Evolutionary conservation across 176 grass and related monocot genomes (phyloP).

Genomic region (Guadua angustifolia): DNA sequence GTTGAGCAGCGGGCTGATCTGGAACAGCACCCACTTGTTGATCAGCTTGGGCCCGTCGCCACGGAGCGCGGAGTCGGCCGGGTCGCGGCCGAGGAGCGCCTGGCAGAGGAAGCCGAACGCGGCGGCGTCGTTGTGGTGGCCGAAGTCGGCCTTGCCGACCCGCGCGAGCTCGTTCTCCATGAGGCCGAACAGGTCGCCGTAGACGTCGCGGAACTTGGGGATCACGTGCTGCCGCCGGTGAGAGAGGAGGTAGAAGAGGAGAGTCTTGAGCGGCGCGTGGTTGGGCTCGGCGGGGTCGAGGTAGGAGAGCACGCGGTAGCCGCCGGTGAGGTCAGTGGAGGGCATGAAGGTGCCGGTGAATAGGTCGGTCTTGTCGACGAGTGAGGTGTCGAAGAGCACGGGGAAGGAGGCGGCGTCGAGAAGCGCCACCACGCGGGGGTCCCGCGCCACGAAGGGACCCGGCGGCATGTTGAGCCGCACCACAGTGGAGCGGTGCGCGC

Average conservation of each 20-base stretch:
- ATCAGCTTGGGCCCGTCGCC: conserved; percentile 72
- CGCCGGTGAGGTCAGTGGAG: conserved; percentile 89
- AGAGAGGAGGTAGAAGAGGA: conserved; percentile 85
- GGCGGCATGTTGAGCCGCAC: conserved; percentile 96
- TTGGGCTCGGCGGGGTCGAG: conserved; percentile 77
- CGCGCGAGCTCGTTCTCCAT: conserved; percentile 72
- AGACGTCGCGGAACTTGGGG: conserved; percentile 74
- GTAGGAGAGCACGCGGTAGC: conserved; percentile 83
- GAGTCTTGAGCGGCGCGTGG: conserved; percentile 79
- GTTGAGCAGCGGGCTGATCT: conserved; percentile 74
- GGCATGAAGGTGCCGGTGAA: conserved; percentile 99
- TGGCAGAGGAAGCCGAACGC: conserved; percentile 77
- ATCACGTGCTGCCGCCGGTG: conserved; percentile 69
- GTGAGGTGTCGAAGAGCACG: conserved; percentile 81
- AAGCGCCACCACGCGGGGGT: conserved; percentile 88
- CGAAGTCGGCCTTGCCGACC: conserved; percentile 78
- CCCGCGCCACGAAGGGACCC: conserved; percentile 72
- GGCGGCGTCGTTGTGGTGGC: conserved; percentile 69
- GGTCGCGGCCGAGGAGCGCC: conserved; percentile 68
- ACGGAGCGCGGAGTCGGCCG: conserved; percentile 56
- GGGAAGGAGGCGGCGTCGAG: conserved; percentile 94
- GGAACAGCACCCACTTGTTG: conserved; percentile 85
- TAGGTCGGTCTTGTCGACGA: conserved; percentile 90
- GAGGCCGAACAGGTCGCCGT: conserved; percentile 58
- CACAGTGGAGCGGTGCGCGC: conserved; percentile 72